These are phyloP conservation scores for Alternaria brassicicola DNA, from an alignment of 2,329 filamentous ascomycete genomes.

Conservation along the genomic window DNA sequence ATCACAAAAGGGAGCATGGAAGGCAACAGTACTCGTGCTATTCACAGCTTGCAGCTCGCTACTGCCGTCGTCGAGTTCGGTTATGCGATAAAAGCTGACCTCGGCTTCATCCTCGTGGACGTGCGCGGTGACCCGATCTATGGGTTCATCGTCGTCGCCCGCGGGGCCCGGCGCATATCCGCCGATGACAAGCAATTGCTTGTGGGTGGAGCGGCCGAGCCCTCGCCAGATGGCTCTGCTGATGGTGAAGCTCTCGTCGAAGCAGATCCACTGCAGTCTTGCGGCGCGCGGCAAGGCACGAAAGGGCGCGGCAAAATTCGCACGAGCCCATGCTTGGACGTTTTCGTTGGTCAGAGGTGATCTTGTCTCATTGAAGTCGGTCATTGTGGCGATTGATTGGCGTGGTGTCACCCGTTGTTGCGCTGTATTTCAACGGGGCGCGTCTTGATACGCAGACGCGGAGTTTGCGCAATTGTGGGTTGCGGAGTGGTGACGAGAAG, in stretches of 20 bases:
- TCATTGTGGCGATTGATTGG: conserved; percentile 24
- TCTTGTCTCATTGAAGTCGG: conserved; percentile 36
- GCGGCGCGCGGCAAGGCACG: conserved; percentile 26
- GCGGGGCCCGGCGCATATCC: conserved; percentile 36
- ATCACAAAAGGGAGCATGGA: conserved; percentile 36
- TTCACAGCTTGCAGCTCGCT: conserved; percentile 32
- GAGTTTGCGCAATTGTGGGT: conserved; percentile 2
- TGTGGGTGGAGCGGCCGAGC: conserved; percentile 35
- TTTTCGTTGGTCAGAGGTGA: conserved; percentile 33
- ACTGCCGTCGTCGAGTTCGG: conserved; percentile 21
- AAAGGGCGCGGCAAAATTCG: conserved; percentile 28
- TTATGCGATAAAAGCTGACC: conserved; percentile 36
- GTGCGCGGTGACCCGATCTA: conserved; percentile 34
- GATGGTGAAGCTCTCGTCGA: conserved; percentile 35
- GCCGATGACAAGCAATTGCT: conserved; percentile 37
- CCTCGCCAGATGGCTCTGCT: conserved; percentile 34
- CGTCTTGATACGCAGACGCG: conserved; percentile 8
- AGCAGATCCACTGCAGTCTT: conserved; percentile 30
- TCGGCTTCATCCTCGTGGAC: conserved; percentile 37
- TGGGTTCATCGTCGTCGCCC: conserved; percentile 28
- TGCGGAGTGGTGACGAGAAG: conserved; percentile 3
- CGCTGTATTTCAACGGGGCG: conserved; percentile 6
- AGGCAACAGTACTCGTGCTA: conserved; percentile 36
- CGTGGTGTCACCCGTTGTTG: conserved; percentile 10
- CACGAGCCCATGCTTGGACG: conserved; percentile 31